Evolutionary conservation across 495 filamentous ascomycete species (phyloP).

Genomic region (Penicillium arizonense): DNA sequence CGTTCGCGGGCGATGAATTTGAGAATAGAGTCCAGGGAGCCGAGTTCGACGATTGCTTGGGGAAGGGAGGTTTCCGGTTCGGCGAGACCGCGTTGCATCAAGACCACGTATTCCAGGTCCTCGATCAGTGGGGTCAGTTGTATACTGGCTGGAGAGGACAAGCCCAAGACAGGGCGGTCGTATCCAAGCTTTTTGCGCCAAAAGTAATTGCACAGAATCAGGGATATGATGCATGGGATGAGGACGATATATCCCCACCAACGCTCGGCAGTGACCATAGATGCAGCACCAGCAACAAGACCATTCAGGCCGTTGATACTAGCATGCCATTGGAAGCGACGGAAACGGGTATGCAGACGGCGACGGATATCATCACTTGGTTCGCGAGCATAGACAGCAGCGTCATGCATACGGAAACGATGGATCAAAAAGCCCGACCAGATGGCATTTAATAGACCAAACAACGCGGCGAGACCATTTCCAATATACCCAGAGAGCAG

Average conservation of each 20-base stretch:
- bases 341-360: constrained; percentile 33
- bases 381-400: constrained; percentile 9
- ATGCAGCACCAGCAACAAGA: constrained; percentile 47
- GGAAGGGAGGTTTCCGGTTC: constrained; percentile 12
- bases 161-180: constrained; percentile 34
- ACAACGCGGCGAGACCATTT: constrained; percentile 42
- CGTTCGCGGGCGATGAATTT: constrained; percentile 34
- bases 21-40: constrained; percentile 30
- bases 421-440: constrained; percentile 42
- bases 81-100: constrained; percentile 19
- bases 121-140: constrained; percentile 22
- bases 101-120: constrained; percentile 31
- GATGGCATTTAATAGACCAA: constrained; percentile 41
- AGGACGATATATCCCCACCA: constrained; percentile 53
- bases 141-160: constrained; percentile 4
- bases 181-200: constrained; percentile 47
- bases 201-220: constrained; percentile 42
- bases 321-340: constrained; percentile 40
- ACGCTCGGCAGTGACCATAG: constrained; percentile 45
- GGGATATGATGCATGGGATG: constrained; percentile 45
- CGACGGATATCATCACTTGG: constrained; percentile 21
- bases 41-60: constrained; percentile 9
- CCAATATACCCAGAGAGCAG: constrained; percentile 50
- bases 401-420: constrained; percentile 34
- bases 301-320: constrained; percentile 40